These are phyloP conservation scores for Sugiyamaella americana DNA, from an alignment of 805 yeast species.

Conservation along the genomic window DNA sequence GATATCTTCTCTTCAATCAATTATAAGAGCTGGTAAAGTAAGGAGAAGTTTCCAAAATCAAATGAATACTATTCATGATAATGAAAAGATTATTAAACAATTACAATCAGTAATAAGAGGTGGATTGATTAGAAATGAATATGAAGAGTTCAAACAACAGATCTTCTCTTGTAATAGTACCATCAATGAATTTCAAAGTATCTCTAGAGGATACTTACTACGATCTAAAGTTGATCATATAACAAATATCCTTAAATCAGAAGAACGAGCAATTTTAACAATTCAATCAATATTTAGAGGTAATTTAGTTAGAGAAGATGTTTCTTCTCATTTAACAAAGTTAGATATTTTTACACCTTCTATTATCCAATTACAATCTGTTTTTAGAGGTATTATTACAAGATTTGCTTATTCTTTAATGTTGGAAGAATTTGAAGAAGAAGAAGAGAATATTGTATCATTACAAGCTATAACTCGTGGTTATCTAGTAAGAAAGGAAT, in stretches of 20 bases:
- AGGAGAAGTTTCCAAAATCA: conserved; percentile 38
- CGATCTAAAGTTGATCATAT: conserved; percentile 35
- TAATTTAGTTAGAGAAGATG: conserved; percentile 19
- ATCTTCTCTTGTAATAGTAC: conserved; percentile 39
- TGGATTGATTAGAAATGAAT: conserved; percentile 20
- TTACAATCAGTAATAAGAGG: conserved; percentile 37
- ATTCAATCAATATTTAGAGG: conserved; percentile 60
- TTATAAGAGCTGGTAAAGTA: conserved; percentile 54
- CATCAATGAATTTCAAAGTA: conserved; percentile 48
- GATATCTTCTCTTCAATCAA: conserved; percentile 42
- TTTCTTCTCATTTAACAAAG: conserved; percentile 16
- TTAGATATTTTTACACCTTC: conserved; percentile 20
- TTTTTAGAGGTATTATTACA: conserved; percentile 33
- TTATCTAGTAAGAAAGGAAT: conserved; percentile 24
- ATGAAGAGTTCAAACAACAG: conserved; percentile 37
- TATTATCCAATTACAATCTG: conserved; percentile 31
- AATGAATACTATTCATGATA: conserved; percentile 11
- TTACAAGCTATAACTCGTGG: conserved; percentile 35
- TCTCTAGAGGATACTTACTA: conserved; percentile 42
- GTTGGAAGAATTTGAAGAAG: conserved; percentile 33
- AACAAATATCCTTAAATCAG: conserved; percentile 3
- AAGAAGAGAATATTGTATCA: conserved; percentile 22
- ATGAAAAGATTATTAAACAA: conserved; percentile 16
- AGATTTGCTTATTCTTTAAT: conserved; percentile 31
- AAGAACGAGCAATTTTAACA: conserved; percentile 26